Conservation (phyloP, 2,329 filamentous ascomycete species). For the Teratosphaeria nubilosa region DNA sequence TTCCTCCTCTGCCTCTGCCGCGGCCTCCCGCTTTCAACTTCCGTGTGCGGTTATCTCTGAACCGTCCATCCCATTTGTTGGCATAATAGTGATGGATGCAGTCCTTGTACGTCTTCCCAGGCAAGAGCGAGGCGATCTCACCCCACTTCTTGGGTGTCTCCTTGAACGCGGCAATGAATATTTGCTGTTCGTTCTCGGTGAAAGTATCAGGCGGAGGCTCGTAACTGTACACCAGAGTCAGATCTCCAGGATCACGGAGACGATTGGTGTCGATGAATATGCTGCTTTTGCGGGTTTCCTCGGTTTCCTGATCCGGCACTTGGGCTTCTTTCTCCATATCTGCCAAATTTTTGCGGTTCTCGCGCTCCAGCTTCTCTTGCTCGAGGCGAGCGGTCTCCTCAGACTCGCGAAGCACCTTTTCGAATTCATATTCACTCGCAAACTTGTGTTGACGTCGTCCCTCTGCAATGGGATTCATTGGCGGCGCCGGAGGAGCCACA, state of each 20-base stretch:
- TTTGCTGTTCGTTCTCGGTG: slow-evolving; percentile 56
- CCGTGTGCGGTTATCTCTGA: slow-evolving; percentile 64
- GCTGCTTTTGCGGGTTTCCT: slow-evolving; percentile 48
- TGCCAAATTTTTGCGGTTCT: slow-evolving; percentile 56
- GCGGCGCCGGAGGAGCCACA: slow-evolving; percentile 29
- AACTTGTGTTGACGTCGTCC: slow-evolving; percentile 44
- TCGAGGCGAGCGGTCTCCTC: slow-evolving; percentile 62
- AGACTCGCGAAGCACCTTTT: slow-evolving; percentile 62
- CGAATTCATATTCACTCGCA: slow-evolving; percentile 62
- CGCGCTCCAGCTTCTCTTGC: slow-evolving; percentile 43
- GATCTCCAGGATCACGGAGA: slow-evolving; percentile 52
- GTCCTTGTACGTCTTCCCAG: slow-evolving; percentile 61
- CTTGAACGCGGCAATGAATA: slow-evolving; percentile 65
- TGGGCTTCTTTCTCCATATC: slow-evolving; percentile 68
- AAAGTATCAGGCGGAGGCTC: slow-evolving; percentile 67
- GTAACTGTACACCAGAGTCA: slow-evolving; percentile 61
- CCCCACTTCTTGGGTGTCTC: slow-evolving; percentile 77
- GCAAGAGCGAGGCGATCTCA: slow-evolving; percentile 58
- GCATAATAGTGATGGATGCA: slow-evolving; percentile 83
- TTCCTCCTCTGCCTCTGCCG: slow-evolving; percentile 37
- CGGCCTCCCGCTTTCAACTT: slow-evolving; percentile 25
- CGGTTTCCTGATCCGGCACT: slow-evolving; percentile 59
- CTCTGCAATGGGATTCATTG: slow-evolving; percentile 41
- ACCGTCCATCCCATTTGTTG: slow-evolving; percentile 62
- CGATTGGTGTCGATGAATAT: slow-evolving; percentile 58